Percentiles rank a stretch among this genome's conserved stretches.
Evolutionary conservation across 345 rosid species (phyloP).

Genomic region (Punica granatum): DNA sequence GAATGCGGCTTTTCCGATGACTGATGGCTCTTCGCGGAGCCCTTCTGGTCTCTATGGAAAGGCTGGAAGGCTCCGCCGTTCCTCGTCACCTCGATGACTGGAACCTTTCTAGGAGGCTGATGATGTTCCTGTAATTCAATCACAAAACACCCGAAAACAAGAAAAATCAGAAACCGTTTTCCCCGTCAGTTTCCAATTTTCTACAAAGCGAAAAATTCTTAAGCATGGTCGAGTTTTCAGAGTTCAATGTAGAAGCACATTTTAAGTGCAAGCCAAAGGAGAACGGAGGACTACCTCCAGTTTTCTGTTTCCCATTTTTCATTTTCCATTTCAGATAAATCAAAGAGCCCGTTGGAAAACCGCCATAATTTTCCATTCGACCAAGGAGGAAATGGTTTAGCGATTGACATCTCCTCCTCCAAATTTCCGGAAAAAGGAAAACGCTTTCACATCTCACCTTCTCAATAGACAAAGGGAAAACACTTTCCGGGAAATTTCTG

Average conservation of each 20-base stretch:
- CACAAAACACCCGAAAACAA: background rate
- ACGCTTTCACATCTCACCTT: too few relatives aligned
- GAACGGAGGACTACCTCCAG: background rate
- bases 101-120: constrained; percentile 32
- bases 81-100: constrained; percentile 60
- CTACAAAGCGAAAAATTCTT: too few relatives aligned
- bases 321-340: background rate
- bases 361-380: background rate
- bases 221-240: too few relatives aligned
- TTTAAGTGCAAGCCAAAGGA: background rate
- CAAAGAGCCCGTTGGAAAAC: too few relatives aligned
- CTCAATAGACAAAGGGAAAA: background rate
- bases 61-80: constrained; percentile 81
- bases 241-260: background rate
- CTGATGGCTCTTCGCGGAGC: constrained; percentile 22
- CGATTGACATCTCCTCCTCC: too few relatives aligned
- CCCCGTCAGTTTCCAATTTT: background rate
- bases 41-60: constrained; percentile 40
- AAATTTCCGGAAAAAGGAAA: too few relatives aligned
- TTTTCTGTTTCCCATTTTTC: background rate
- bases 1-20: constrained; percentile 12
- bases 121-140: constrained; percentile 10
- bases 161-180: background rate
- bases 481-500: background rate
- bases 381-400: background rate